These are phyloP conservation scores for Luvunga scandens DNA, from an alignment of 345 rosid genomes.

Conservation along the genomic window DNA sequence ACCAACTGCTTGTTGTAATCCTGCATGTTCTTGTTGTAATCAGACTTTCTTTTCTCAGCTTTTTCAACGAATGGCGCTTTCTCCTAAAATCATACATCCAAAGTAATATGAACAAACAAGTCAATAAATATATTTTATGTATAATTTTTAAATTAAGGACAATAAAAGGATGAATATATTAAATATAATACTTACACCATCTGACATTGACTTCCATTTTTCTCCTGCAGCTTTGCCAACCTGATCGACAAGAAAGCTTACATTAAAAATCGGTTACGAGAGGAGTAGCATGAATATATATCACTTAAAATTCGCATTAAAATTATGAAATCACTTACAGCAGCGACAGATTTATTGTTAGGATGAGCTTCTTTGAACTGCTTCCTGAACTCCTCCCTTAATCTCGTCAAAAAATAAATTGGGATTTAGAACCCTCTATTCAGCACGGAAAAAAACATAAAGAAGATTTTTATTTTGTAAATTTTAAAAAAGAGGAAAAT, in stretches of 20 bases:
- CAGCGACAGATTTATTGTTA: constrained; percentile 78
- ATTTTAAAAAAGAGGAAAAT: too few relatives aligned
- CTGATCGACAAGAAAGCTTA: constrained; percentile 24
- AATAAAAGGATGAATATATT: not conserved
- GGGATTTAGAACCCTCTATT: not conserved
- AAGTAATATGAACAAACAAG: not conserved
- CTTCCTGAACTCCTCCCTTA: constrained; percentile 74
- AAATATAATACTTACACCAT: constrained; percentile 42
- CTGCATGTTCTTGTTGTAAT: constrained; percentile 55
- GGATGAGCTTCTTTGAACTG: constrained; percentile 24
- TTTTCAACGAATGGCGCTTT: constrained; percentile 57
- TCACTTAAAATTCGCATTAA: too few relatives aligned
- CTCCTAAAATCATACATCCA: constrained; percentile 35
- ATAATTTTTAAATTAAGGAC: not conserved
- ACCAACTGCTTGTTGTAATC: constrained; percentile 71
- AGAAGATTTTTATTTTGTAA: too few relatives aligned
- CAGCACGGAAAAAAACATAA: too few relatives aligned
- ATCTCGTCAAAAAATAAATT: not conserved
- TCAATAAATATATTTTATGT: not conserved
- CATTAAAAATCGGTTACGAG: not conserved
- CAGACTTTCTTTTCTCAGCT: constrained; percentile 64
- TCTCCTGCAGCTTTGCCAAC: constrained; percentile 85
- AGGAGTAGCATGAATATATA: too few relatives aligned
- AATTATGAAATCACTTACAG: constrained; percentile 30
- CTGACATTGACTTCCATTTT: constrained; percentile 71